Evolutionary conservation across 345 rosid genomes (phyloP), one percentile per base, ranked within the genome.

Genomic region (Murraya paniculata): DNA sequence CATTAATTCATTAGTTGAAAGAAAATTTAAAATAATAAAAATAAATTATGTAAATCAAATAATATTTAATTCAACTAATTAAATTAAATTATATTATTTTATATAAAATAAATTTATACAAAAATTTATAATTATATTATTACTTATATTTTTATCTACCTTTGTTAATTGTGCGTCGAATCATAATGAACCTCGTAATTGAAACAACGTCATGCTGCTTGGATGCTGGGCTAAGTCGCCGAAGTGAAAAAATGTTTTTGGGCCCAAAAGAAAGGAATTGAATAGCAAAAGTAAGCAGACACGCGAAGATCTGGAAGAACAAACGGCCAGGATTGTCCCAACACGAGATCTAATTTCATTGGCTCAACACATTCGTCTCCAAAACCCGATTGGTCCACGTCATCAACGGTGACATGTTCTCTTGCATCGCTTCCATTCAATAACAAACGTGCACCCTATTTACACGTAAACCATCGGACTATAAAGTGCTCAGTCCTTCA

Each of bases 361-460:
- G 89, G 92, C 70, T 25, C 9, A 13, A 21, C 19, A 8, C 19
- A 25, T 68, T 30, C 14, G 0, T 5, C 24, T 65, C 60, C 68
- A 22, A 9, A 71, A 31, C 4, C 4, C 71, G 2, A 89, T 94
- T 89, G 91, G 93, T 88, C 91, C 94, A 90, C 91, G 91, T 86
- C 88, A 85, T 1, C 82, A 1, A 2, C 18, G 13, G 81, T 91
- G 92, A 87, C 91, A 82, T 82, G 86, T 79, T 84, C 77, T 33
- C 75, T 21, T 83, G 7, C 13, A 4, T 38, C 33, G 7, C 62
- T 53, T 72, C 76, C 28, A 33, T 38, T 62, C 41, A 24, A 39
- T 64, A 39, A 22, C 22, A 4, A 36, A 68, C 35, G 16, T 0
- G 64, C 2, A 25, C 14, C 57, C 57, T 30, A 19, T 68, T 38